These are phyloP conservation scores for Arxiozyma slooffiae DNA, from an alignment of 1,139 yeast genomes.

Conservation along the genomic window DNA sequence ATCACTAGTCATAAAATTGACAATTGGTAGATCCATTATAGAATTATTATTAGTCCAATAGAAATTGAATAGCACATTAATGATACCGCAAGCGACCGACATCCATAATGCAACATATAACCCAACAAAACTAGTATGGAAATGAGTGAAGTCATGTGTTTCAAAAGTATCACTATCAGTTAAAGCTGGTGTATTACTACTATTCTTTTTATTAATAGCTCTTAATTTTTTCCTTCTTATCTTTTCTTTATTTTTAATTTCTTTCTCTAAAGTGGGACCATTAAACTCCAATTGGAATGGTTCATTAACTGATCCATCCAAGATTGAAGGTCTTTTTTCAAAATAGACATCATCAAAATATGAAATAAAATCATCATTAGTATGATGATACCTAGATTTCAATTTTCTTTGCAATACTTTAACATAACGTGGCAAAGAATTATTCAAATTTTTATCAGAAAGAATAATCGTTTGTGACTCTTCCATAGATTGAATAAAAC, in stretches of 20 bases:
- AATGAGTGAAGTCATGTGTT: not conserved
- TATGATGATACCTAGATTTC: constrained; percentile 5
- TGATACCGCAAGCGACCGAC: constrained; percentile 39
- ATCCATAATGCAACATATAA: constrained; percentile 63
- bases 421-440: not conserved
- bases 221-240: constrained; percentile 7
- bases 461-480: not conserved
- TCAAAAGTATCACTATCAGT: not conserved
- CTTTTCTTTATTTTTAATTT: constrained; percentile 14
- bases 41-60: constrained; percentile 30
- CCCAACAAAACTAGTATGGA: constrained; percentile 41
- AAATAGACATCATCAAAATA: constrained; percentile 40
- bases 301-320: constrained; percentile 37
- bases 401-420: constrained; percentile 1
- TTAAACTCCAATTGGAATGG: constrained; percentile 21
- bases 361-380: constrained; percentile 25
- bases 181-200: not conserved
- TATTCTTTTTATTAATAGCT: not conserved
- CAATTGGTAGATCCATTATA: constrained; percentile 37
- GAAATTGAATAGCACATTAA: constrained; percentile 9
- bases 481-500: not conserved
- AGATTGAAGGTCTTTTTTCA: constrained; percentile 38
- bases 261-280: constrained; percentile 26
- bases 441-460: not conserved
- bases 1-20: constrained; percentile 43